These are phyloP conservation scores for Gossypium lobatum DNA, from an alignment of 441 rosid genomes.

Conservation along the genomic window DNA sequence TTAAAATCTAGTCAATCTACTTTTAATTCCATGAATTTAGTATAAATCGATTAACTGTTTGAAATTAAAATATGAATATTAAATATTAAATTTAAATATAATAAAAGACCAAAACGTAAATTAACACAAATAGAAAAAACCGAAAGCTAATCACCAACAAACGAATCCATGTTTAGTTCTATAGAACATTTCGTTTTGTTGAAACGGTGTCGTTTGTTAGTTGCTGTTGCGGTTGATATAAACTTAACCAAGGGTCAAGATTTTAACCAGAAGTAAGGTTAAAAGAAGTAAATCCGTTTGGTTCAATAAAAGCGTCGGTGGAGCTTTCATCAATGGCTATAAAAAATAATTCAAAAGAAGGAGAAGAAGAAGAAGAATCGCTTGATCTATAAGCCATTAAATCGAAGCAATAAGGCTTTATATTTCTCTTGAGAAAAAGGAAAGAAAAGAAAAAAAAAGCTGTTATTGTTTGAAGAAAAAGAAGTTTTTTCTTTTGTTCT, in stretches of 20 bases:
- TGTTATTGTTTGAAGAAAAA: background rate
- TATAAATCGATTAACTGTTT: too few relatives aligned
- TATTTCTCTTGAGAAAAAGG: background rate
- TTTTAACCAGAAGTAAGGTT: background rate
- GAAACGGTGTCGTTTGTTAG: background rate
- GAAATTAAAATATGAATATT: background rate
- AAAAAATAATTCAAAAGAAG: background rate
- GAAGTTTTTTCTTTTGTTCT: background rate
- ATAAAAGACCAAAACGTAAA: background rate
- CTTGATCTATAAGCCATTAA: conserved; percentile 28
- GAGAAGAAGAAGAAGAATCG: conserved; percentile 19
- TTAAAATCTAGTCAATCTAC: too few relatives aligned
- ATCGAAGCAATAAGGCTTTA: conserved; percentile 9
- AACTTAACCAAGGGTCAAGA: conserved; percentile 11
- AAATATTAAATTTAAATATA: background rate
- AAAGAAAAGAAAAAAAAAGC: conserved; percentile 2
- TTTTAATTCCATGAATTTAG: too few relatives aligned
- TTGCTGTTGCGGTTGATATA: background rate
- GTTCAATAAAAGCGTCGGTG: conserved; percentile 40
- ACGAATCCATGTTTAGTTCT: background rate
- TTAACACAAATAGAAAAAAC: background rate
- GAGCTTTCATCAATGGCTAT: conserved; percentile 26
- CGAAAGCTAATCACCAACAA: background rate
- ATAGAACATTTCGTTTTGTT: background rate
- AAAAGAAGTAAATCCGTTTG: conserved; percentile 6